A percentile compares a stretch with the other conserved stretches of the same genome.
Evolutionary conservation across 768 basidiomycete genomes (phyloP).

Genomic region (Neoboletus brunneissimus): DNA sequence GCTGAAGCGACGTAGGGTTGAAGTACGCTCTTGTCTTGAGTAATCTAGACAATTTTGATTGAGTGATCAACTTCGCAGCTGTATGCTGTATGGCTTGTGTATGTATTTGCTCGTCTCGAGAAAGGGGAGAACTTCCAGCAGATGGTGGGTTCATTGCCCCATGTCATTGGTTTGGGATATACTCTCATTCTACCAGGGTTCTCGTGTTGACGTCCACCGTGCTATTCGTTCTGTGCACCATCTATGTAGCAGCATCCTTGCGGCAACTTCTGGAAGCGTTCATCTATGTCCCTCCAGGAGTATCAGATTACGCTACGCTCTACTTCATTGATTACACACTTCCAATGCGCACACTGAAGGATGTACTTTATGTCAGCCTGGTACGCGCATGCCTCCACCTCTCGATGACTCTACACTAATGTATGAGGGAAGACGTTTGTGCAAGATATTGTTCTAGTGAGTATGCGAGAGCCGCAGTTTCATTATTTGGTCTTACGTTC

Average conservation of each 20-base stretch:
- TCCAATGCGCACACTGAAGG: constrained; percentile 14
- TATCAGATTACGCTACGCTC: constrained; percentile 6
- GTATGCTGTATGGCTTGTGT: constrained; percentile 13
- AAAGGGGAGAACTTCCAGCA: not conserved
- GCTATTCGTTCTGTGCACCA: constrained; percentile 11
- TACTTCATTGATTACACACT: constrained; percentile 11
- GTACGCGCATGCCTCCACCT: not conserved
- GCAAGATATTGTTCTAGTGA: constrained; percentile 18
- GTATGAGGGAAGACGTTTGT: constrained; percentile 7
- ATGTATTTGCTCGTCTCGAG: constrained; percentile 13
- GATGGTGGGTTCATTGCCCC: not conserved
- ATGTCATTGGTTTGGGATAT: not conserved
- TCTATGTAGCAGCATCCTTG: constrained; percentile 14
- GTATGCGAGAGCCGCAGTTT: not conserved
- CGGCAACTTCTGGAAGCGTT: constrained; percentile 17
- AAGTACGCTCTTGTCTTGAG: constrained; percentile 2
- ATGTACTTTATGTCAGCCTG: constrained; percentile 14
- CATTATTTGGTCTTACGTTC: not conserved
- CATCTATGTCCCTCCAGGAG: constrained; percentile 8
- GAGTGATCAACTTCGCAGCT: constrained; percentile 2
- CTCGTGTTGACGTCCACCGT: constrained; percentile 13
- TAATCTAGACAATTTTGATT: not conserved
- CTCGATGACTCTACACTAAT: not conserved
- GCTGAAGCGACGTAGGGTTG: constrained; percentile 1
- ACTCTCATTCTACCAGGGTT: constrained; percentile 2